Evolutionary conservation across 2,329 filamentous ascomycete genomes (phyloP), one percentile per base, ranked within the genome.

Genomic region (Fusarium fracticaudum): DNA sequence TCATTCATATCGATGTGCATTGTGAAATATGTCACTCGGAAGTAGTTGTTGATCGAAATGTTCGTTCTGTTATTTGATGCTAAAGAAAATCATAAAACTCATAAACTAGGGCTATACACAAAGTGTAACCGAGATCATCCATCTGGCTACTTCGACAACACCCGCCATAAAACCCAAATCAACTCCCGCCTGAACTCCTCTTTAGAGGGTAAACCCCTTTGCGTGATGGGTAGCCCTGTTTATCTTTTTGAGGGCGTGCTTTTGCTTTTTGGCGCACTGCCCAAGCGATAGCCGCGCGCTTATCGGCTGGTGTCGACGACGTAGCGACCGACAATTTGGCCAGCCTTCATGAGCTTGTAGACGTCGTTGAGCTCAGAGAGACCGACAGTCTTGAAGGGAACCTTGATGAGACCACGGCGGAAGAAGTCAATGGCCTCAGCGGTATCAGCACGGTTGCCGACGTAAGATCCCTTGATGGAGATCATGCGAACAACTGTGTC

Each of bases 391-490:
- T 98, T 97, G 90, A 89, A 96, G 13, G 96, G 96, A 10, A 91
- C 91, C 81, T 94, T 92, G 88, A 98, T 95, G 73, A 97, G 85
- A 22, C 96, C 96, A 29, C 93, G 89, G 65, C 89, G 86, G 87
- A 90, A 98, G 86, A 98, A 98, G 76, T 98, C 95, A 72, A 98
- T 87, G 6, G 96, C 95, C 86, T 98, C 96, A 60, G 91, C 90
- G 2, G 91, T 92, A 82, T 98, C 96, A 81, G 93, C 91, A 76
- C 96, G 90, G 87, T 97, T 98, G 66, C 96, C 96, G 76, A 98
- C 96, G 81, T 98, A 98, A 78, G 91, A 94, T 69, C 95, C 95
- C 87, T 94, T 94, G 87, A 98, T 98, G 78, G 85, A 91, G 86
- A 98, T 91, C 94, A 98, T 98, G 85, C 92, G 86, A 80, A 96